Conservation (phyloP, 2,329 filamentous ascomycete species). For the Didymella segeticola region DNA sequence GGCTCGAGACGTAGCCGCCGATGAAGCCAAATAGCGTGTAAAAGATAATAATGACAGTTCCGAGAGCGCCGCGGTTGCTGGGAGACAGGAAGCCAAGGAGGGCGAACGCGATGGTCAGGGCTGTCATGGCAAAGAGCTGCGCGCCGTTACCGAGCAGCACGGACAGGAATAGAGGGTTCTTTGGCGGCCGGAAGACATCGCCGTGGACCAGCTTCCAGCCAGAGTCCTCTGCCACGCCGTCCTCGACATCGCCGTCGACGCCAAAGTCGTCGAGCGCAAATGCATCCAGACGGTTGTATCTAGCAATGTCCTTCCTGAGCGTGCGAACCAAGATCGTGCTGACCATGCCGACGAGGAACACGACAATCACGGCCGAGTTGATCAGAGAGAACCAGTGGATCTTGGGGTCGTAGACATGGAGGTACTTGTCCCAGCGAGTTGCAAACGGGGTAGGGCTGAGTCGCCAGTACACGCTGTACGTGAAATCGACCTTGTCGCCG, state of each 20-base stretch:
- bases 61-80: conserved; percentile 91
- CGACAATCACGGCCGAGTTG: conserved; percentile 92
- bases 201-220: conserved; percentile 99
- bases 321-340: conserved; percentile 89
- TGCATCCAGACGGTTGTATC: conserved; percentile 93
- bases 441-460: conserved; percentile 88
- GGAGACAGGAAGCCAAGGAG: conserved; percentile 94
- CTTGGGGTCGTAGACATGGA: conserved; percentile 95
- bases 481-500: conserved; percentile 77
- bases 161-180: conserved; percentile 81
- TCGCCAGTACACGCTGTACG: conserved; percentile 91
- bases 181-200: conserved; percentile 91
- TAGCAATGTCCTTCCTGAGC: conserved; percentile 90
- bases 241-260: conserved; percentile 76
- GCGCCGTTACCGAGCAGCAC: conserved; percentile 91
- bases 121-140: conserved; percentile 97
- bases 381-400: conserved; percentile 99
- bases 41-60: conserved; percentile 89
- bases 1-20: conserved; percentile 86
- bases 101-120: conserved; percentile 89
- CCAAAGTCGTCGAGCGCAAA: conserved; percentile 89
- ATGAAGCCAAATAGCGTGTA: conserved; percentile 94
- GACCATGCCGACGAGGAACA: conserved; percentile 90
- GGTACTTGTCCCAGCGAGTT: conserved; percentile 97
- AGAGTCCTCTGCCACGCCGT: conserved; percentile 95